These are phyloP conservation scores for Phaeosphaeria sp. DNA, from an alignment of 2,329 filamentous ascomycete genomes.

Conservation along the genomic window DNA sequence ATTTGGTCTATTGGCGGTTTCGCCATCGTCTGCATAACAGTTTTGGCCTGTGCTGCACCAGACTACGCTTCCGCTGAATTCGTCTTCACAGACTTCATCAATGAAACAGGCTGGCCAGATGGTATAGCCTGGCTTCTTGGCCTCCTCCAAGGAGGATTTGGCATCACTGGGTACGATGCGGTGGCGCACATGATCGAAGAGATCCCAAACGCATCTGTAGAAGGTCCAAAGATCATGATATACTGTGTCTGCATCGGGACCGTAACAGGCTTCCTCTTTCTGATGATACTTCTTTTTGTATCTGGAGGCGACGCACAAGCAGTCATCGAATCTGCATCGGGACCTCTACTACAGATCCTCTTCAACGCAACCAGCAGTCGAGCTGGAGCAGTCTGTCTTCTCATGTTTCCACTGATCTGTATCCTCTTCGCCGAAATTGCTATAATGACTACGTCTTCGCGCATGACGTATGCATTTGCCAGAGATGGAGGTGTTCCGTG, in stretches of 20 bases:
- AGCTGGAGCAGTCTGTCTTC: conserved; percentile 66
- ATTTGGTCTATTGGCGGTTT: conserved; percentile 75
- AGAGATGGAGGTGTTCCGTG: conserved; percentile 71
- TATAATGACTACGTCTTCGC: conserved; percentile 70
- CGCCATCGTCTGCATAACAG: conserved; percentile 71
- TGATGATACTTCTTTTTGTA: conserved; percentile 69
- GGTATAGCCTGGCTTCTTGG: conserved; percentile 63
- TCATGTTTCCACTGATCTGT: conserved; percentile 72
- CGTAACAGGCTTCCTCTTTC: conserved; percentile 67
- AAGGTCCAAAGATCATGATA: conserved; percentile 72
- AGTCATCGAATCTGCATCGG: conserved; percentile 62
- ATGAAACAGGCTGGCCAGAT: conserved; percentile 72
- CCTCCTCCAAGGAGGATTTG: conserved; percentile 61
- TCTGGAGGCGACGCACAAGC: conserved; percentile 61
- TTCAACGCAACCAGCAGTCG: conserved; percentile 67
- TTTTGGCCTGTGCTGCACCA: conserved; percentile 70
- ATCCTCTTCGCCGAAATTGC: conserved; percentile 68
- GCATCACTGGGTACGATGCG: conserved; percentile 62
- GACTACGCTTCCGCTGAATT: conserved; percentile 69
- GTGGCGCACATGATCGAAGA: conserved; percentile 65
- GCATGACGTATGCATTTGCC: conserved; percentile 73
- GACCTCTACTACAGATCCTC: conserved; percentile 68
- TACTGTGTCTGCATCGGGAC: conserved; percentile 69
- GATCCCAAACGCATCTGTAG: conserved; percentile 63
- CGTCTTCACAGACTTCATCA: conserved; percentile 72